A percentile compares a stretch with the other conserved stretches of the same genome.
These are phyloP conservation scores for Ascochyta fabae DNA, from an alignment of 2,329 filamentous ascomycete species.

Conservation along the genomic window DNA sequence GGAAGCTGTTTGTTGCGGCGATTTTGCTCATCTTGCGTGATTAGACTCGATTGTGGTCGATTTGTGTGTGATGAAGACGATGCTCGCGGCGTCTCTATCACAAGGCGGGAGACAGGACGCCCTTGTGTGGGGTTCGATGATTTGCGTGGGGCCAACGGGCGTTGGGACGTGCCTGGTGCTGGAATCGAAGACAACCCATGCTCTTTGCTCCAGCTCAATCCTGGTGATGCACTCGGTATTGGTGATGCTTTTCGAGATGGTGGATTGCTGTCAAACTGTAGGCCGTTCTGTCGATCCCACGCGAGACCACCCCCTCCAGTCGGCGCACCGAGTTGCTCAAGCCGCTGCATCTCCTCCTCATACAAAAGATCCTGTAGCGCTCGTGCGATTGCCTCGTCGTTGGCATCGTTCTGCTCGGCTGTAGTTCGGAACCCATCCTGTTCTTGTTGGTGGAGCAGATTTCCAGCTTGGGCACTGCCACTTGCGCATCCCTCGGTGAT, in stretches of 20 bases:
- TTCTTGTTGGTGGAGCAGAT: conserved; percentile 71
- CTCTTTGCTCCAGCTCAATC: conserved; percentile 39
- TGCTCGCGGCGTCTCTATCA: conserved; percentile 28
- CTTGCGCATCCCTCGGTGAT: conserved; percentile 78
- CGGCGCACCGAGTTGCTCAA: conserved; percentile 57
- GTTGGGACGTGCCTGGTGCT: conserved; percentile 14
- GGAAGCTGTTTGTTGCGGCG: conserved; percentile 33
- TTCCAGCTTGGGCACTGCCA: conserved; percentile 68
- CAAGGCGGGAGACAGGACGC: conserved; percentile 45
- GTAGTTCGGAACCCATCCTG: conserved; percentile 78
- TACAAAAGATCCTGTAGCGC: conserved; percentile 87
- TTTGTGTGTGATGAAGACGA: conserved; percentile 17
- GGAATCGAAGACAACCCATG: conserved; percentile 41
- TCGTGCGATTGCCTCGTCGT: conserved; percentile 84
- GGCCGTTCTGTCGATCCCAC: conserved; percentile 47
- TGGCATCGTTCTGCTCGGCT: conserved; percentile 87
- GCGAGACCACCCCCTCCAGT: conserved; percentile 43
- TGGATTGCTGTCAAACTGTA: conserved; percentile 54
- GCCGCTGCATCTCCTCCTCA: conserved; percentile 67
- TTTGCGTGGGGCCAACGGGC: conserved; percentile 15
- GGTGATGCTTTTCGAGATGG: conserved; percentile 56
- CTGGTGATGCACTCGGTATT: conserved; percentile 16
- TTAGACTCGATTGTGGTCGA: conserved; percentile 29
- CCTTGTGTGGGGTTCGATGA: conserved; percentile 28
- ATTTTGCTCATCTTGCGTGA: conserved; percentile 37